Conservation (phyloP, 441 rosid species). For the Theobroma grandiflorum region DNA sequence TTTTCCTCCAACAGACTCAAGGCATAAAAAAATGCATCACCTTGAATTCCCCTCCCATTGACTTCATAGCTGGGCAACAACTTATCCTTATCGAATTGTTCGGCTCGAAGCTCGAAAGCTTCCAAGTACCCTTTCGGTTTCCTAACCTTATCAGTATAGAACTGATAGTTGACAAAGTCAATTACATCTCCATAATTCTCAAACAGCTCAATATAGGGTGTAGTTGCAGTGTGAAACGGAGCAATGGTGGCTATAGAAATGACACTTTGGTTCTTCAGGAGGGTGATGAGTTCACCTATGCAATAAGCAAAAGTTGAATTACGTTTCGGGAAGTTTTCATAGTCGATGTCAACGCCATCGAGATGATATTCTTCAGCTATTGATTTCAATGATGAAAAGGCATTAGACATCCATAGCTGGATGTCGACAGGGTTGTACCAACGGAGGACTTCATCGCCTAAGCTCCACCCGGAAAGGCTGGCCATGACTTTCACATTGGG, state of each 20-base stretch:
- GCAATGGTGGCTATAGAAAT: slow-evolving; percentile 55
- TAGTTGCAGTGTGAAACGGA: slow-evolving; percentile 39
- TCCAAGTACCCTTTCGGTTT: slow-evolving; percentile 41
- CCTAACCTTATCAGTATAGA: slow-evolving; percentile 57
- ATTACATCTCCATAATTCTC: slow-evolving; percentile 38
- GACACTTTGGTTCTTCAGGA: slow-evolving; percentile 44
- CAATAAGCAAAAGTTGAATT: slow-evolving; percentile 46
- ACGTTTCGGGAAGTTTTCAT: slow-evolving; percentile 47
- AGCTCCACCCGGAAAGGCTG: slow-evolving; percentile 64
- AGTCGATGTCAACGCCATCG: slow-evolving; percentile 66
- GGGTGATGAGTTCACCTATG: slow-evolving; percentile 57
- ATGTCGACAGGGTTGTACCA: slow-evolving; percentile 51
- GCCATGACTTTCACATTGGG: slow-evolving; percentile 55
- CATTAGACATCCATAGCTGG: slow-evolving; percentile 53
- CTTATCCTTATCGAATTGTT: slow-evolving; percentile 46
- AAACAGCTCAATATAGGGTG: slow-evolving; percentile 48
- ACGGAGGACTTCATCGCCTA: slow-evolving; percentile 39
- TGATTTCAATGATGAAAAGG: slow-evolving; percentile 49
- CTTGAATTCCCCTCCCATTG: slow-evolving; percentile 66
- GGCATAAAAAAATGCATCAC: slow-evolving; percentile 58
- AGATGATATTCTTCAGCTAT: slow-evolving; percentile 46
- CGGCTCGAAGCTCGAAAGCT: slow-evolving; percentile 44
- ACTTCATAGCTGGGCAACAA: slow-evolving; percentile 64
- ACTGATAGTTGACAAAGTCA: slow-evolving; percentile 64
- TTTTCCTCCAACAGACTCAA: slow-evolving; percentile 43